A percentile compares a stretch with the other conserved stretches of the same genome.
phyloP scores from a whole-genome alignment of 202 grass and related monocot species.

The Brachypodium distachyon region DNA sequence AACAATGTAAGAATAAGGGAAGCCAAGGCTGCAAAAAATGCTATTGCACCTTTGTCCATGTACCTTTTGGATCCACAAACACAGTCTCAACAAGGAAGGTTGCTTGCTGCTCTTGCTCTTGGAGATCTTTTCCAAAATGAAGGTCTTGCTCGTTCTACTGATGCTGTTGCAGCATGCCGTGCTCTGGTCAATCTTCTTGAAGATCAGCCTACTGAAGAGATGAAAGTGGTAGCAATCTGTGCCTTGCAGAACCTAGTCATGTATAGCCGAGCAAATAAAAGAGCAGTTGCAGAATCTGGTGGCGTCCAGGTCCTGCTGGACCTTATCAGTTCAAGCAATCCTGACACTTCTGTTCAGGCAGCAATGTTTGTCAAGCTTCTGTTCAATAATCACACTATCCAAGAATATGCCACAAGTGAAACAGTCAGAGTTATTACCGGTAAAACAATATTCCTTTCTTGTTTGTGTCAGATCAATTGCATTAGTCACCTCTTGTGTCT shows the following conservation, averaged over 20 bases:
- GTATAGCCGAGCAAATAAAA: slow-evolving; percentile 99
- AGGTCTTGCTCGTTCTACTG: slow-evolving; percentile 77
- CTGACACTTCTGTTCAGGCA: slow-evolving; percentile 98
- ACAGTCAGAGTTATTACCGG: slow-evolving; percentile 97
- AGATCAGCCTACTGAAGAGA: slow-evolving; percentile 99
- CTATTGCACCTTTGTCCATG: slow-evolving; percentile 98
- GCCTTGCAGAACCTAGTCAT: slow-evolving; percentile 96
- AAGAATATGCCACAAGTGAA: slow-evolving; percentile 98
- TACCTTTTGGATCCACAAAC: slow-evolving; percentile 98
- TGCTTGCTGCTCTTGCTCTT: slow-evolving; percentile 93
- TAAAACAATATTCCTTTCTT: slow-evolving; percentile 34
- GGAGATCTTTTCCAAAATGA: slow-evolving; percentile 99
- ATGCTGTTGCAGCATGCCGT: slow-evolving; percentile 95
- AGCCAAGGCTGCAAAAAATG: slow-evolving; percentile 94
- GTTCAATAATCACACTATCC: slow-evolving; percentile 97
- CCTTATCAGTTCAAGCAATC: slow-evolving; percentile 98
- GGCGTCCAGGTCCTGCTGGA: slow-evolving; percentile 97
- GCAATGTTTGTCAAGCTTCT: slow-evolving; percentile 99
- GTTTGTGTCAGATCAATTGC: background rate
- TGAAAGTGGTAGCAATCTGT: slow-evolving; percentile 99
- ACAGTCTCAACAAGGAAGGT: slow-evolving; percentile 95
- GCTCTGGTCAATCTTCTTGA: slow-evolving; percentile 98
- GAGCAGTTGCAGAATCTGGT: slow-evolving; percentile 98
- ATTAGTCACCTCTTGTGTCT: background rate
- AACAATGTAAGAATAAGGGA: slow-evolving; percentile 99